Percentiles rank a stretch among this genome's conserved stretches.
Evolutionary conservation across 2,329 filamentous ascomycete species (phyloP).

Genomic region (Neonectria neomacrospora): DNA sequence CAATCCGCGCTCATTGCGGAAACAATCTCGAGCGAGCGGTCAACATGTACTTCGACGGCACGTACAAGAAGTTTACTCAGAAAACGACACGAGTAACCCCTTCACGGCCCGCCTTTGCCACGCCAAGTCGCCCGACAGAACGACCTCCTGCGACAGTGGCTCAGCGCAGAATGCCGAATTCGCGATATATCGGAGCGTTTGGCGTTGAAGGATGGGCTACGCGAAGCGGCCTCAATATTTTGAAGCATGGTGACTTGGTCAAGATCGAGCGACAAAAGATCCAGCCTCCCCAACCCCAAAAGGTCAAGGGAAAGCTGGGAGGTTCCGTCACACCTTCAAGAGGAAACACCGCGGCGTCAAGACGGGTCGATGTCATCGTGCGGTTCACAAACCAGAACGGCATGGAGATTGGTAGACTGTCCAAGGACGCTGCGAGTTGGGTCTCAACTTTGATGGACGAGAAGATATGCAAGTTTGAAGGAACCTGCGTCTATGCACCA

Average conservation of each 20-base stretch:
- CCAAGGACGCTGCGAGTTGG: slow-evolving; percentile 90
- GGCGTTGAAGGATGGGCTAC: slow-evolving; percentile 94
- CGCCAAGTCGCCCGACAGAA: slow-evolving; percentile 25
- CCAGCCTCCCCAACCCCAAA: slow-evolving; percentile 64
- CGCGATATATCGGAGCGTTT: slow-evolving; percentile 88
- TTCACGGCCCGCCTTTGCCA: slow-evolving; percentile 14
- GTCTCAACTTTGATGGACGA: slow-evolving; percentile 93
- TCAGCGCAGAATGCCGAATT: slow-evolving; percentile 49
- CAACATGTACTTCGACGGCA: slow-evolving; percentile 77
- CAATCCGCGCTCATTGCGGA: slow-evolving; percentile 65
- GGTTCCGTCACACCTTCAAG: slow-evolving; percentile 48
- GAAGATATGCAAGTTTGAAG: slow-evolving; percentile 87
- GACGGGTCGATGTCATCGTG: slow-evolving; percentile 86
- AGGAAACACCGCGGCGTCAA: slow-evolving; percentile 64
- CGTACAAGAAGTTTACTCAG: slow-evolving; percentile 65
- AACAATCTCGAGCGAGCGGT: slow-evolving; percentile 70
- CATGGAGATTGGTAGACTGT: slow-evolving; percentile 85
- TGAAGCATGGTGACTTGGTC: slow-evolving; percentile 86
- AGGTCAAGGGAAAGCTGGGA: slow-evolving; percentile 57
- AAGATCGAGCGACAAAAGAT: slow-evolving; percentile 88
- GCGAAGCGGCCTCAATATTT: slow-evolving; percentile 77
- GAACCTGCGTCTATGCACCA: slow-evolving; percentile 87
- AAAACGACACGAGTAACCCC: slow-evolving; percentile 33
- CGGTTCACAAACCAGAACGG: slow-evolving; percentile 85
- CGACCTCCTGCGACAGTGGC: slow-evolving; percentile 25